phyloP scores from a whole-genome alignment of 2,329 filamentous ascomycete species.

The Mycosphaerelloides madeirae region DNA sequence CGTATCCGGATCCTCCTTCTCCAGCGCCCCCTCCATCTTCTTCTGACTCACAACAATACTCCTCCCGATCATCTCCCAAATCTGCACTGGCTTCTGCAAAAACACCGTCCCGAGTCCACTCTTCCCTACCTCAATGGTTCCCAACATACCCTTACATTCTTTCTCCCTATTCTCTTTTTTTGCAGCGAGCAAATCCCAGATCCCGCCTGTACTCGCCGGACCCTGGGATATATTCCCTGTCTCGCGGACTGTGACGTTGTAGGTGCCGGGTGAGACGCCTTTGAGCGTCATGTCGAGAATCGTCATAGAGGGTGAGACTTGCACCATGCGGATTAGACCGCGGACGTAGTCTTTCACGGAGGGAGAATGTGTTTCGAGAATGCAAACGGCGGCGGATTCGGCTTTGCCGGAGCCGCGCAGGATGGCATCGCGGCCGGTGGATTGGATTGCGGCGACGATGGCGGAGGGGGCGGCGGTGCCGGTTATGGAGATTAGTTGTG shows the following conservation, averaged over 20 bases:
- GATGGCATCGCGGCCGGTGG: slow-evolving; percentile 89
- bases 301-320: slow-evolving; percentile 72
- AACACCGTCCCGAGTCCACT: slow-evolving; percentile 76
- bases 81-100: slow-evolving; percentile 73
- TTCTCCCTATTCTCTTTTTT: slow-evolving; percentile 42
- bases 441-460: slow-evolving; percentile 83
- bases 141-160: slow-evolving; percentile 59
- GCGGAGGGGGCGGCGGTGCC: slow-evolving; percentile 87
- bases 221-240: slow-evolving; percentile 82
- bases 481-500: slow-evolving; percentile 79
- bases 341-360: slow-evolving; percentile 64
- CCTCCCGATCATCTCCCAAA: slow-evolving; percentile 95
- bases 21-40: slow-evolving; percentile 41
- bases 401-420: slow-evolving; percentile 80
- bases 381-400: slow-evolving; percentile 85
- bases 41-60: slow-evolving; percentile 79
- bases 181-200: slow-evolving; percentile 62
- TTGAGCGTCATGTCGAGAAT: slow-evolving; percentile 82
- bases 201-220: slow-evolving; percentile 72
- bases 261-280: slow-evolving; percentile 74
- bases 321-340: slow-evolving; percentile 88
- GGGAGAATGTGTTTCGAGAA: slow-evolving; percentile 76
- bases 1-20: slow-evolving; percentile 74
- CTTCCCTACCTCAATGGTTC: slow-evolving; percentile 68
- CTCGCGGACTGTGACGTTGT: slow-evolving; percentile 78